Base-by-base conservation (phyloP, 2,329 filamentous ascomycete genomes). In the Celoporthe dispersa region DNA sequence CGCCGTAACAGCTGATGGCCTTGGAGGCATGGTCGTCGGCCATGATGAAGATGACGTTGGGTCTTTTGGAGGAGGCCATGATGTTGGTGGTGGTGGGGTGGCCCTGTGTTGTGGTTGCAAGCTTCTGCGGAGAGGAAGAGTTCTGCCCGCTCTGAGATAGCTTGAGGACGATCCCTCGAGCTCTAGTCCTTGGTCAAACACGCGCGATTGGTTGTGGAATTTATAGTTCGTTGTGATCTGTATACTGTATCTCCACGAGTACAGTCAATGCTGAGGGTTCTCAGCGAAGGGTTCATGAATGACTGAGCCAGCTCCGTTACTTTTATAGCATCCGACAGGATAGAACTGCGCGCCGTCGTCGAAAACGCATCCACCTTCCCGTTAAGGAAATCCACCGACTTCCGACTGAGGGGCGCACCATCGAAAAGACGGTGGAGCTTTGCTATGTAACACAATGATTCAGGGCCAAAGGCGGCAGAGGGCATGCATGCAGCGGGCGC, bases 21-120 rank as follows among this genome's bases (percentile, higher is more conserved):
- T 87, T 86, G 59, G 82, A 77, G 9, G 85, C 85, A 78, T 87
- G 84, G 76, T 86, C 85, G 75, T 87, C 84, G 0, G 84, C 85
- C 83, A 87, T 85, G 75, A 87, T 85, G 77, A 87, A 87, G 68
- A 87, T 70, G 68, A 84, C 82, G 70, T 83, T 83, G 55, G 78
- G 76, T 19, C 57, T 44, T 7, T 28, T 59, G 14, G 65, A 25
- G 16, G 66, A 2, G 57, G 65, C 53, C 28, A 51, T 61, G 66
- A 5, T 12, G 22, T 28, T 9, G n/a, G 44, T 11, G 25, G 44
- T 11, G 25, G 25, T 25, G 64, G 25, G 9, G 6, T 25, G 33
- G 11, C 37, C n/a, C 31, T 28, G 1, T 51, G 41, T 14, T n/a
- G 53, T 33, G 53, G 12, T 33, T 57, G 11, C 12, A 2, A 55